Evolutionary conservation across 2,329 filamentous ascomycete species (phyloP), one percentile per base, ranked within the genome.

Genomic region (Sclerotinia sclerotiorum): DNA sequence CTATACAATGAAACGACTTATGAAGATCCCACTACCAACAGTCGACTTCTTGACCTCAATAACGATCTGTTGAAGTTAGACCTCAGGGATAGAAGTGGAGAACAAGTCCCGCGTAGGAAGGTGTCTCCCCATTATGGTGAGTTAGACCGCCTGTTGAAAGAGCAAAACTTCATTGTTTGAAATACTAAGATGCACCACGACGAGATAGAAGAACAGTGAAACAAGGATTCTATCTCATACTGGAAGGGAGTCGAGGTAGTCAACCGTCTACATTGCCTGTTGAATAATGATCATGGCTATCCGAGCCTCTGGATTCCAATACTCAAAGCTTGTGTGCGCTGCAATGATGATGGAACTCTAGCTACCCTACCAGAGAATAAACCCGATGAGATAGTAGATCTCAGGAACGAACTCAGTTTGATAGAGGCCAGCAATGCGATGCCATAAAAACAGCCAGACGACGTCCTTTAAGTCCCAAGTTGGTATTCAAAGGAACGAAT

Each of bases 1-100:
- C 4, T 5, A 48, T 7, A 48, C 21, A 0, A 5, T 48, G 8
- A 17, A 1, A 3, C 0, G 2, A 1, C 1, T 4, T 21, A 1
- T 5, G 6, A 1, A 54, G 17, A 4, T 54, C 2, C 5, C 2
- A 32, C 51, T 29, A 5, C 15, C 29, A 7, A 10, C 21, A 32
- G 4, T 19, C 29, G 4, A 46, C 19, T 60, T 7, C 10, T 60
- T 19, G 57, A 60, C 11, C 48, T 60, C 19, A 21, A 32, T 7
- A 17, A 1, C 2, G 3, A 32, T 32, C 6, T 32, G 51, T 8
- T 19, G 13, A 54, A 54, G 17, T 10, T 32, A 27, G 24, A 54
- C 15, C 27, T 21, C 27, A 29, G 17, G 51, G 27, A 54, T 29
- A 5, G 0, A 42, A 1, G 1, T 15, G 39, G 39, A 42, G 1